These are phyloP conservation scores for Straminergon stramineum DNA, from an alignment of 225 moss, liverwort and hornwort genomes.

Conservation along the genomic window DNA sequence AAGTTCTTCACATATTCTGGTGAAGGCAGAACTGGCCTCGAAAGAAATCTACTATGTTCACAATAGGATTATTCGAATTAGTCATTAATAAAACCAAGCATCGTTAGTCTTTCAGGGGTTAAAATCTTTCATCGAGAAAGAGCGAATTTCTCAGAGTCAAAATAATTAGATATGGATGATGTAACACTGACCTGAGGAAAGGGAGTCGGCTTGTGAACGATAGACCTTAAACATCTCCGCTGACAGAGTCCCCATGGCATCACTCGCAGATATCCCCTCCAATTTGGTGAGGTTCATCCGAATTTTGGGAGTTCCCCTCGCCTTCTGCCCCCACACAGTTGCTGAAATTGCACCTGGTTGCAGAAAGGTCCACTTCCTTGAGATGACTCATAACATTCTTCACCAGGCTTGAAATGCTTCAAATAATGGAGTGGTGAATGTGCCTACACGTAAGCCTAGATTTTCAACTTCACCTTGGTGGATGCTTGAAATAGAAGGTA, in stretches of 20 bases:
- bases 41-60: neutral
- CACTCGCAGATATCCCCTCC: conserved; percentile 47
- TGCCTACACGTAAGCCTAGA: neutral
- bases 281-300: conserved; percentile 36
- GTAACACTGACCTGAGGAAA: conserved; percentile 44
- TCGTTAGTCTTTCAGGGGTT: neutral
- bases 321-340: conserved; percentile 52
- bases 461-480: neutral
- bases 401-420: neutral
- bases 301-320: conserved; percentile 49
- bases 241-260: conserved; percentile 60
- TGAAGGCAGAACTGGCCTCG: neutral
- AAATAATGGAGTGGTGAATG: neutral
- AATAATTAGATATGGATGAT: neutral
- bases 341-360: conserved; percentile 35
- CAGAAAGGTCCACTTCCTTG: neutral
- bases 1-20: neutral
- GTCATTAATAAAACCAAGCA: neutral
- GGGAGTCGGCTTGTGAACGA: conserved; percentile 30
- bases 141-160: neutral
- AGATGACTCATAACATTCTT: neutral
- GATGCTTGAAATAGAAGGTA: neutral
- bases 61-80: neutral
- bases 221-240: conserved; percentile 49
- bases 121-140: neutral